Base-by-base conservation (phyloP, 2,329 filamentous ascomycete species). In the Chaetothyriales sp. region DNA sequence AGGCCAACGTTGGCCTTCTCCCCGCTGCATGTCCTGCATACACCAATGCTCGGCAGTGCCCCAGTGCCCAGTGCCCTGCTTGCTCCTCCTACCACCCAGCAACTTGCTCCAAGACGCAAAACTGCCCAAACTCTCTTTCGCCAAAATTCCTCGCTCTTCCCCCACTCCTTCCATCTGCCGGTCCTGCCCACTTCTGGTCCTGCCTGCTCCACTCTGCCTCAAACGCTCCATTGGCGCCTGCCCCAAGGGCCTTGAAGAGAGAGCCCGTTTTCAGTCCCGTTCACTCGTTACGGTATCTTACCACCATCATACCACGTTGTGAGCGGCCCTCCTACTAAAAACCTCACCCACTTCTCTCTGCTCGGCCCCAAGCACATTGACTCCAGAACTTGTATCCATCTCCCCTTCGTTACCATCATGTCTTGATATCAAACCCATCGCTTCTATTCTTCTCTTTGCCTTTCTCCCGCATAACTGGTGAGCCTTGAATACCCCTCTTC, bases 261-360 rank as follows among this genome's bases (percentile, higher is more conserved):
- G 45, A 48, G 42, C 22, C 32, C 36, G 51, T 26, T 48, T 47
- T 36, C 49, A 20, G 22, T 53, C 49, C 48, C 51, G 51, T 49
- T 53, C n/a, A 49, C 53, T 50, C 50, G 49, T 51, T 49, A 51
- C 51, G 53, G 47, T 48, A 53, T 48, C 51, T 55, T 49, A 42
- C 44, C 32, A 39, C 3, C 50, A 39, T 39, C 32, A 39, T 39
- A 39, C 32, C 32, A 39, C 32, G 32, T 39, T 39, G 32, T 39
- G 32, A 15, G 32, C 32, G 10, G 10, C 15, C 32, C 7, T 39
- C 10, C 32, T 39, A 39, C 22, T 25, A 25, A 25, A 25, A 39
- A 39, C 32, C 32, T 39, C 32, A 15, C 32, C 32, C 50, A 49
- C 51, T 50, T 50, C 50, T 51, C 46, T 50, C 51, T 36, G 20